A percentile compares a stretch with the other conserved stretches of the same genome.
Evolutionary conservation across 306 rosid genomes (phyloP).

Genomic region (Trichosanthes truncata): DNA sequence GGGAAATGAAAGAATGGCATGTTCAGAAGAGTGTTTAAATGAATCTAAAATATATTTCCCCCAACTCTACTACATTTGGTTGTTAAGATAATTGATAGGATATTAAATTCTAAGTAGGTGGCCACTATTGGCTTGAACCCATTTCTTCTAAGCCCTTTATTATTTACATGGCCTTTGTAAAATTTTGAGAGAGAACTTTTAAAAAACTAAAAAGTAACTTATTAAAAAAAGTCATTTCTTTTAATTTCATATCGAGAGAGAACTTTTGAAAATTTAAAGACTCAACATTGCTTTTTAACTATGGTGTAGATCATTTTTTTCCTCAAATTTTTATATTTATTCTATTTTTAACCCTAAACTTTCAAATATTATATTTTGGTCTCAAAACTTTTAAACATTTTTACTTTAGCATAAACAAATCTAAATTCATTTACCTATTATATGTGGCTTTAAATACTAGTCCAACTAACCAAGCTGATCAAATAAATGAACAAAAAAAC

Average conservation of each 20-base stretch:
- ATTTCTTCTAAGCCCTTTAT: no score
- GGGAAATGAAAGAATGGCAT: neutral
- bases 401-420: neutral
- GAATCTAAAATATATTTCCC: neutral
- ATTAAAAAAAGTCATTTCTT: neutral
- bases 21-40: neutral
- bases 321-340: neutral
- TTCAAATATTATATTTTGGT: neutral
- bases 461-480: neutral
- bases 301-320: neutral
- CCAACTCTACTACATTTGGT: no score
- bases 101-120: no score
- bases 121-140: no score
- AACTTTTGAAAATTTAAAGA: neutral
- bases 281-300: neutral
- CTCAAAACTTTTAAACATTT: neutral
- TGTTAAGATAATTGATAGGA: no score
- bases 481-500: neutral
- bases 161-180: no score
- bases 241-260: neutral
- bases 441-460: neutral
- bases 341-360: neutral
- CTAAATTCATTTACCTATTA: neutral
- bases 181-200: no score
- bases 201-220: neutral